These are phyloP conservation scores for Epichloe gansuensis DNA, from an alignment of 2,329 filamentous ascomycete genomes.

Conservation along the genomic window DNA sequence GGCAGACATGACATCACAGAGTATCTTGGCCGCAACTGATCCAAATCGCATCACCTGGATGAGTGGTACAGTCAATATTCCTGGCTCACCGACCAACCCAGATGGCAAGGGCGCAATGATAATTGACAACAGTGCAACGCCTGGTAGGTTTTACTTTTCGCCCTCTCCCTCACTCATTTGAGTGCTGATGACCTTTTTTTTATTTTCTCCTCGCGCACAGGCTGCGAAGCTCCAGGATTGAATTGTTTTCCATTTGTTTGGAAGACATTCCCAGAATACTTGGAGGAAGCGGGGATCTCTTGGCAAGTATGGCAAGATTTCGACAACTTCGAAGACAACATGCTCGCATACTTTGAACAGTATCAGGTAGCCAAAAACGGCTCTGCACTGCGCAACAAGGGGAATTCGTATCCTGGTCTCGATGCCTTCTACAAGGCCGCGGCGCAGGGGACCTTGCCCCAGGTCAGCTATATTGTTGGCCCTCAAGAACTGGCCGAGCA, in stretches of 20 bases:
- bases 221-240: constrained; percentile 27
- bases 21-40: constrained; percentile 23
- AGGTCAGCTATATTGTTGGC: constrained; percentile 38
- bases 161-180: background rate
- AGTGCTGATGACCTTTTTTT: background rate
- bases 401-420: constrained; percentile 31
- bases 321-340: constrained; percentile 40
- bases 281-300: constrained; percentile 32
- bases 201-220: constrained; percentile 2
- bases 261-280: constrained; percentile 36
- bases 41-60: constrained; percentile 29
- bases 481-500: constrained; percentile 33
- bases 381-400: constrained; percentile 6
- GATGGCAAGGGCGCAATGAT: constrained; percentile 31
- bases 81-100: constrained; percentile 20
- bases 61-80: constrained; percentile 34
- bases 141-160: constrained; percentile 5
- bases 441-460: constrained; percentile 34
- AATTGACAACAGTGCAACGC: constrained; percentile 29
- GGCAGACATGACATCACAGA: constrained; percentile 10
- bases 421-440: constrained; percentile 36
- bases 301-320: constrained; percentile 38
- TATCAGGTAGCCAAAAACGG: constrained; percentile 9
- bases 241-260: constrained; percentile 40
- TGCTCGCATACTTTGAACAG: constrained; percentile 28